phyloP scores from a whole-genome alignment of 2,329 filamentous ascomycete species.

The Nigrospora sphaerica region DNA sequence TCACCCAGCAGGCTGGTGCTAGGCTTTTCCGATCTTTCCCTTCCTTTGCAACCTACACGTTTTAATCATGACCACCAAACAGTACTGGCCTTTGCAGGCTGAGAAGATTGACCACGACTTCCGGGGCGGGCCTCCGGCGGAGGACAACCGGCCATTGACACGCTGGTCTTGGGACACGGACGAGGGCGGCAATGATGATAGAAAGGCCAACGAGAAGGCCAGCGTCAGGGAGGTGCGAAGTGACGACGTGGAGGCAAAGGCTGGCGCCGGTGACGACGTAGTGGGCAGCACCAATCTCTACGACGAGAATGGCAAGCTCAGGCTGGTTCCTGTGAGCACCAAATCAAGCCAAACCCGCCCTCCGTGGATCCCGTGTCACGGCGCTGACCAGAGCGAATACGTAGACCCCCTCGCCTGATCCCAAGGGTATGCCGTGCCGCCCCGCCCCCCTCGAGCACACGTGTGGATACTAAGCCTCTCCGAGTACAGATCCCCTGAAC shows the following conservation, averaged over 20 bases:
- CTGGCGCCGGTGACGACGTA: not conserved
- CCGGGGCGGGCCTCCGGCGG: not conserved
- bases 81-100: not conserved
- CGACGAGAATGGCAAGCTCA: slow-evolving; percentile 1
- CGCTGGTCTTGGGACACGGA: not conserved
- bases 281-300: not conserved
- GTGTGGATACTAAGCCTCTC: too few species aligned
- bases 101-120: not conserved
- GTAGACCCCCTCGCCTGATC: not conserved
- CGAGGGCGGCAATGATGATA: not conserved
- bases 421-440: not conserved
- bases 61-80: slow-evolving; percentile 1
- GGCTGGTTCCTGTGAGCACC: not conserved
- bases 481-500: slow-evolving; percentile 19
- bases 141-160: not conserved
- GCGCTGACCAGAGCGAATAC: not conserved
- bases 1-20: too few species aligned
- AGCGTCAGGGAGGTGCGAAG: not conserved
- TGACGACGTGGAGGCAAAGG: not conserved
- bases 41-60: too few species aligned
- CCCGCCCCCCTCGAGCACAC: not conserved
- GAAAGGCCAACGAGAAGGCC: not conserved
- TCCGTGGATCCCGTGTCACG: too few species aligned
- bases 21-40: too few species aligned
- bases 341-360: not conserved